phyloP scores from a whole-genome alignment of 2,329 filamentous ascomycete genomes.

The Paraphoma chrysanthemicola region DNA sequence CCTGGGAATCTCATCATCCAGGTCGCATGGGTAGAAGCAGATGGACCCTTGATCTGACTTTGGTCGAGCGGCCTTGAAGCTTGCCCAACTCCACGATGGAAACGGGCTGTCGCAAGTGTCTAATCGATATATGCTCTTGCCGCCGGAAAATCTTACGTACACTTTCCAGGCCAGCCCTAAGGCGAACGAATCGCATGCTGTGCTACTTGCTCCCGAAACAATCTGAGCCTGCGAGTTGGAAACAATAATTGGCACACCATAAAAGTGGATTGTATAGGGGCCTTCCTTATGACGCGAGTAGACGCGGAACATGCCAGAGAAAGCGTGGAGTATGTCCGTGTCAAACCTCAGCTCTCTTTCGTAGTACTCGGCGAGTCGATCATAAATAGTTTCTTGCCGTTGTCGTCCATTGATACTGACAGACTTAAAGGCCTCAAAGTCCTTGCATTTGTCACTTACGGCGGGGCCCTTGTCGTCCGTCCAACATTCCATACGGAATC shows the following conservation, averaged over 20 bases:
- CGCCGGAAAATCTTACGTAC: background rate
- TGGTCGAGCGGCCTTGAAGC: background rate
- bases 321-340: conserved; percentile 1
- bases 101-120: background rate
- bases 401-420: background rate
- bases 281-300: background rate
- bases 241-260: background rate
- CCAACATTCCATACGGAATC: background rate
- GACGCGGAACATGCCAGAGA: background rate
- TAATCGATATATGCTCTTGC: background rate
- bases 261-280: background rate
- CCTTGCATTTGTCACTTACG: too few relatives aligned
- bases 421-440: background rate
- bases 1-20: background rate
- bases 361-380: background rate
- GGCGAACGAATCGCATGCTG: background rate
- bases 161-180: background rate
- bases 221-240: background rate
- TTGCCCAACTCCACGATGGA: conserved; percentile 3
- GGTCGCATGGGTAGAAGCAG: background rate
- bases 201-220: background rate
- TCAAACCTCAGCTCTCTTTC: background rate
- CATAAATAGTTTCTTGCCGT: background rate
- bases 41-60: background rate
- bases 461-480: background rate